Percentiles rank a stretch among this genome's conserved stretches.
These are phyloP conservation scores for Trichomonas tenax DNA, from an alignment of 208 protist genomes.

Conservation along the genomic window DNA sequence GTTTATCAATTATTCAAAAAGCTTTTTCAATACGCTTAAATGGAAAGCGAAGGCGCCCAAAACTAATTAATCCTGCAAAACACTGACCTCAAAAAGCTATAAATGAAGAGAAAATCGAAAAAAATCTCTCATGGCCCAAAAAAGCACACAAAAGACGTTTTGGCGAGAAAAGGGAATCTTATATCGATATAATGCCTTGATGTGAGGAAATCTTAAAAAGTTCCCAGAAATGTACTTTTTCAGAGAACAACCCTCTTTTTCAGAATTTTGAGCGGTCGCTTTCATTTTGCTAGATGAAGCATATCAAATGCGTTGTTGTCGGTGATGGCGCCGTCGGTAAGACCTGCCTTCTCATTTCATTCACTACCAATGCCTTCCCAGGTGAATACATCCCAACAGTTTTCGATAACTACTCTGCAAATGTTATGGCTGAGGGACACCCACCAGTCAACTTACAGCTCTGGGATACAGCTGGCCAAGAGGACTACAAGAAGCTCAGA, in stretches of 20 bases:
- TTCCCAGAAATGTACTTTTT: background rate
- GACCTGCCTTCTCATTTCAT: conserved; percentile 59
- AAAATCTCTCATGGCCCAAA: too few species aligned
- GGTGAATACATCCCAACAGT: conserved; percentile 56
- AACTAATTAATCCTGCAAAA: too few species aligned
- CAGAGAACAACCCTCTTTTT: background rate
- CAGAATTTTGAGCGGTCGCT: background rate
- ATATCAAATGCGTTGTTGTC: conserved; percentile 17
- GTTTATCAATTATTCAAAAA: too few species aligned
- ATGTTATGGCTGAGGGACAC: conserved; percentile 41
- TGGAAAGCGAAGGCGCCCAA: too few species aligned
- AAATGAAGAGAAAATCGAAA: too few species aligned
- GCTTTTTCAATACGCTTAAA: too few species aligned
- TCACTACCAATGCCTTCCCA: conserved; percentile 66
- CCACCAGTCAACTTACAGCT: background rate
- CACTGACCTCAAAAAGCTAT: too few species aligned
- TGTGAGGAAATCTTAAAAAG: background rate
- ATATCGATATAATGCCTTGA: too few species aligned
- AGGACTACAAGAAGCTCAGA: background rate
- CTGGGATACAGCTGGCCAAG: conserved; percentile 2
- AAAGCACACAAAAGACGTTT: too few species aligned
- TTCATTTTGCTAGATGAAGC: background rate
- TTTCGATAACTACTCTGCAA: conserved; percentile 65
- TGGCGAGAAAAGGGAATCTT: too few species aligned
- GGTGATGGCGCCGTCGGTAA: conserved; percentile 36